Evolutionary conservation across 1,284 basidiomycete genomes (phyloP).

Genomic region (Porogramme epimiltina): DNA sequence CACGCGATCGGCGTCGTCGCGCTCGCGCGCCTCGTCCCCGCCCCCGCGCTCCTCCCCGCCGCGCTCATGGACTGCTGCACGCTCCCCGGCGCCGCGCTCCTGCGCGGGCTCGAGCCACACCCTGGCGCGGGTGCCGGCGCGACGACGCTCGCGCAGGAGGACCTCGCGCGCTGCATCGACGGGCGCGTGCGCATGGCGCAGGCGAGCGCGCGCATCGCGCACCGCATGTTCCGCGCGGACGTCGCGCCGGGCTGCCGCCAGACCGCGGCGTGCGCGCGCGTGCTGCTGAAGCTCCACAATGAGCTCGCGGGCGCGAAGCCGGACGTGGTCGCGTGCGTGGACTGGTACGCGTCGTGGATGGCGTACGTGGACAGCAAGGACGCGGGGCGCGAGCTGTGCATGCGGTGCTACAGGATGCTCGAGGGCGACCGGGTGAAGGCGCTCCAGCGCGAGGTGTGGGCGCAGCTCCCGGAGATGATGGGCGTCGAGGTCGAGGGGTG

Average conservation of each 20-base stretch:
- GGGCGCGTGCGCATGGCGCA: slow-evolving; percentile 20
- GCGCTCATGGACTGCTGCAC: slow-evolving; percentile 24
- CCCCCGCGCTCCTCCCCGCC: slow-evolving; percentile 10
- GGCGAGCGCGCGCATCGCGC: slow-evolving; percentile 21
- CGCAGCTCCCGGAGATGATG: slow-evolving; percentile 18
- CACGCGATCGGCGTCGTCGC: slow-evolving; percentile 21
- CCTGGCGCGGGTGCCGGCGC: slow-evolving; percentile 12
- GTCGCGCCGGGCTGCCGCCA: slow-evolving; percentile 13
- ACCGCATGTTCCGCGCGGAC: slow-evolving; percentile 19
- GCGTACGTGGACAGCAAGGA: slow-evolving; percentile 19
- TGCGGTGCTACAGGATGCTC: slow-evolving; percentile 20
- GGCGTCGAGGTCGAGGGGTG: slow-evolving; percentile 11
- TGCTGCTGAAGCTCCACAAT: slow-evolving; percentile 23
- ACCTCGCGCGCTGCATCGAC: slow-evolving; percentile 21
- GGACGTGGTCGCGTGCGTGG: slow-evolving; percentile 17
- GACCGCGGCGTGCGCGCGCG: slow-evolving; percentile 15
- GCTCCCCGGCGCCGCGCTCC: slow-evolving; percentile 14
- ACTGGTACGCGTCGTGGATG: slow-evolving; percentile 21
- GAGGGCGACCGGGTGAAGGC: slow-evolving; percentile 16
- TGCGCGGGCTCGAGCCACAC: slow-evolving; percentile 11
- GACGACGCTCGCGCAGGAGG: slow-evolving; percentile 17
- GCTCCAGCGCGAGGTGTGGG: slow-evolving; percentile 21
- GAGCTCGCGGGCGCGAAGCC: slow-evolving; percentile 30
- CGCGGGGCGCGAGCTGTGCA: slow-evolving; percentile 19
- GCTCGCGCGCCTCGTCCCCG: slow-evolving; percentile 15